Evolutionary conservation across 1,284 basidiomycete genomes (phyloP).

Genomic region (Sanguinoderma infundibulare): DNA sequence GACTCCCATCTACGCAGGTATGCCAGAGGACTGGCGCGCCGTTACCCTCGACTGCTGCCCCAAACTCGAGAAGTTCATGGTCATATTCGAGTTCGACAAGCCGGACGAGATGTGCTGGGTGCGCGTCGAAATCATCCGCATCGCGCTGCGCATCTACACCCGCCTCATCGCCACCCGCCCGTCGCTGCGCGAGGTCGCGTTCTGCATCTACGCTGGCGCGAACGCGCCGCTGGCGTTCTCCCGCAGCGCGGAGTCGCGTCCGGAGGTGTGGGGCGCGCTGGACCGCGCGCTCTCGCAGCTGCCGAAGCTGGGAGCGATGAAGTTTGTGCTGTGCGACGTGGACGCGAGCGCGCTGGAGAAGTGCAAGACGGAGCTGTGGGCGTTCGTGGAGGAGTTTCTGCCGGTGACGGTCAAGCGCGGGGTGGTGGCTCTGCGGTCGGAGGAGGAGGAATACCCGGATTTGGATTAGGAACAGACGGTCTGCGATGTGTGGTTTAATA

Average conservation of each 20-base stretch:
- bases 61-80: constrained; percentile 3
- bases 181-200: constrained; percentile 5
- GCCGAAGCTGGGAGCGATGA: background rate
- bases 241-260: background rate
- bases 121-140: background rate
- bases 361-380: background rate
- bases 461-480: too few species aligned
- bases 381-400: constrained; percentile 1
- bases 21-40: background rate
- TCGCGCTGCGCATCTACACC: constrained; percentile 2
- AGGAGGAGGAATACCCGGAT: background rate
- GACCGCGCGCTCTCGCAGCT: constrained; percentile 4
- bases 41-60: background rate
- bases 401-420: background rate
- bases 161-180: constrained; percentile 3
- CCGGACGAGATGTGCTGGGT: background rate
- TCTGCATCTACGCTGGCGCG: constrained; percentile 1
- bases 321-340: constrained; percentile 9
- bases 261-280: constrained; percentile 6
- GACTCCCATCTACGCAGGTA: background rate
- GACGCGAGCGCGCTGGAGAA: background rate
- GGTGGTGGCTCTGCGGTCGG: background rate
- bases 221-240: background rate
- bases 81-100: constrained; percentile 3
- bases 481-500: background rate